Conservation (phyloP, 768 basidiomycete genomes). For the Macrolepiota fuliginosa region DNA sequence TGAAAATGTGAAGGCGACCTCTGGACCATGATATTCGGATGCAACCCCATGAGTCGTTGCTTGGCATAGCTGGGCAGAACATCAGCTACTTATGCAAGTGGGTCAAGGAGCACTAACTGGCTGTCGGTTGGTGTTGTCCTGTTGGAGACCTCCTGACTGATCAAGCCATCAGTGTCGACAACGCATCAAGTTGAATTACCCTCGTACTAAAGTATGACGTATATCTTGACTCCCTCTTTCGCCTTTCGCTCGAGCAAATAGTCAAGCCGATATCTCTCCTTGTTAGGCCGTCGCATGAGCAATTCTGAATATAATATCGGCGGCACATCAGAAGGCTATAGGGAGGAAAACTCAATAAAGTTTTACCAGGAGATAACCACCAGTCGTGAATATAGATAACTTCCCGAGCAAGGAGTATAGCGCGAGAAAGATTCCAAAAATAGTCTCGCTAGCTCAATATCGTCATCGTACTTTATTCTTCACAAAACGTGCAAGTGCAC, state of each 20-base stretch:
- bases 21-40: slow-evolving; percentile 94
- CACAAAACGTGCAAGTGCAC: slow-evolving; percentile 24
- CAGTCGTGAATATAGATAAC: slow-evolving; percentile 96
- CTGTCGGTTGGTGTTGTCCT: slow-evolving; percentile 93
- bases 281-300: slow-evolving; percentile 79
- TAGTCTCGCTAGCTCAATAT: slow-evolving; percentile 77
- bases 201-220: slow-evolving; percentile 88
- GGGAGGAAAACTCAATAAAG: background rate
- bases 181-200: background rate
- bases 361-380: slow-evolving; percentile 89
- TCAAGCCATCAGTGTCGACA: slow-evolving; percentile 8
- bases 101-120: slow-evolving; percentile 51
- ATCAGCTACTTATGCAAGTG: background rate
- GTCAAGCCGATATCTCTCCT: slow-evolving; percentile 86
- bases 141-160: slow-evolving; percentile 92
- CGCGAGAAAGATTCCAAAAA: slow-evolving; percentile 95
- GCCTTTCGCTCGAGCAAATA: slow-evolving; percentile 85
- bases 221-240: slow-evolving; percentile 93
- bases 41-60: slow-evolving; percentile 70
- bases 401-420: slow-evolving; percentile 85
- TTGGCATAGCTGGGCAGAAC: slow-evolving; percentile 69
- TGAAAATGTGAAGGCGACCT: slow-evolving; percentile 97
- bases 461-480: slow-evolving; percentile 7
- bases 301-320: slow-evolving; percentile 48
- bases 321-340: background rate